Base-by-base conservation (phyloP, 805 yeast species). In the Vanderwaltozyma tropicalis region DNA sequence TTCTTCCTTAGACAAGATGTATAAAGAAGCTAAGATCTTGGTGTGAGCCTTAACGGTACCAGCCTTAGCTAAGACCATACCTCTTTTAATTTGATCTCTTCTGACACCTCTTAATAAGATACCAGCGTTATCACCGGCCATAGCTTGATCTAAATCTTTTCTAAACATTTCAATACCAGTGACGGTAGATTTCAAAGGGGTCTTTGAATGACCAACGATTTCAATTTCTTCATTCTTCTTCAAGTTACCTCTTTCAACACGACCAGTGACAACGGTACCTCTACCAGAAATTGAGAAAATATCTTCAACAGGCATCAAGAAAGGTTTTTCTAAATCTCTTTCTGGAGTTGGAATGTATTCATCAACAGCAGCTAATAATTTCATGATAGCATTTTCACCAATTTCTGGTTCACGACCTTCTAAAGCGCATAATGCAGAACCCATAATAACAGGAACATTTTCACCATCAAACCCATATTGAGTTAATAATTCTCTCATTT, bases 121-220 rank as follows among this genome's bases (percentile, higher is more conserved):
- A 69, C 98, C 98, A 63, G 95, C 94, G 67, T 94, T 92, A 71
- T 92, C 98, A 74, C 98, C 98, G 59, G 96, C 98, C 80, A 82
- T 82, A 50, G 97, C 97, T 57, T 78, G 74, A 69, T 88, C 97
- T 58, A 92, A 79, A 66, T 92, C 97, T 76, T 92, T 92, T 79
- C 87, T 88, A 80, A 92, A 92, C 96, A 88, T 89, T 76, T 92
- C 98, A 60, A 92, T 86, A 69, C 97, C 97, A 41, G 98, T 92
- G 47, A 88, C 96, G 46, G 82, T 85, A 54, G 96, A 78, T 79
- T 87, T 89, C 66, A 84, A 64, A 50, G 94, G 89, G 61, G 76
- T 76, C 53, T 78, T 78, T 68, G 81, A 79, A 75, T 72, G 76
- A 61, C 98, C 98, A 46, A 92, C 96, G 62, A 92, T 80, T 74